Evolutionary conservation across 495 filamentous ascomycete species (phyloP), one percentile per base, ranked within the genome.

Genomic region (Hypoxylon trugodes): DNA sequence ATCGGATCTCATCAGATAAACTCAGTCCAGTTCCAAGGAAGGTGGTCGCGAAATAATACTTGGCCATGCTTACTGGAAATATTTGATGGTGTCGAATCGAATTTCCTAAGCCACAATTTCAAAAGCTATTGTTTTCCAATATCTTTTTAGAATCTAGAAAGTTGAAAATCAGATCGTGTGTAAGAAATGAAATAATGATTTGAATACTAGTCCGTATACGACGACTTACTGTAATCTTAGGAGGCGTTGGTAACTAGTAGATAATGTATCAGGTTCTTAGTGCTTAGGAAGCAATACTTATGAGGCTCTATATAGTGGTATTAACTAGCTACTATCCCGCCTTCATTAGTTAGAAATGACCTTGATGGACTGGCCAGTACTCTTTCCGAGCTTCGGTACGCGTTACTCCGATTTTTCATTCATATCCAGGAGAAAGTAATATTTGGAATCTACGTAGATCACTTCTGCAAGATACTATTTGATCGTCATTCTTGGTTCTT

Each of bases 171-270:
- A 6, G 28, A 22, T 28, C 24, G 18, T 15, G 24, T 3, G 7
- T 19, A n/a, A 9, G n/a, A 48, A 15, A 16, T 16, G 26, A 8
- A 25, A 16, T 33, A 16, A 32, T n/a, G 45, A 48, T 21, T 16
- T 28, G 45, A 28, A 10, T 22, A 21, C 33, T 48, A 21, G 30
- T 48, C 45, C 33, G 16, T 21, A 48, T 32, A 32, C 45, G 45
- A 28, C 26, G 25, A 32, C 45, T 48, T 48, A 48, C 45, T 48
- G 45, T 48, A 48, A 33, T 16, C n/a, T n/a, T n/a, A n/a, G 42
- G 24, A 30, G 18, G n/a, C 12, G n/a, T 46, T 16, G 5, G 18
- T 30, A 4, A 6, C 12, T 45, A 4, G 16, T 32, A 32, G 16
- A 22, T 33, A 33, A 19, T 33, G 3, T 30, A 47, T 15, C 7